Evolutionary conservation across 1,284 basidiomycete species (phyloP).

Genomic region (Melampsora allii-populina): DNA sequence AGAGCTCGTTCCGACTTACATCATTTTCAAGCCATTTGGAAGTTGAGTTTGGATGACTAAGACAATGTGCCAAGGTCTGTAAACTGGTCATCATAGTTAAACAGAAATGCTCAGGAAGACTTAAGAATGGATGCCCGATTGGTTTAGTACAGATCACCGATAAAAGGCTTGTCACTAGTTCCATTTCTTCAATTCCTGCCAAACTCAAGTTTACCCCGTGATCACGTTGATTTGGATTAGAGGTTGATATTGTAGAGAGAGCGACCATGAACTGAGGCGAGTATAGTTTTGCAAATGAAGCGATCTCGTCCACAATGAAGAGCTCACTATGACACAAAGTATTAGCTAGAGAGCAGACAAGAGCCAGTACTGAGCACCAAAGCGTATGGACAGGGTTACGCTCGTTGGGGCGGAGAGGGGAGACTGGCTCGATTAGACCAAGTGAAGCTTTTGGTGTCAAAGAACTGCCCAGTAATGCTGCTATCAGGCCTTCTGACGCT

Average conservation of each 20-base stretch:
- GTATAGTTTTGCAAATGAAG: constrained; percentile 40
- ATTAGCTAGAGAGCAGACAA: constrained; percentile 34
- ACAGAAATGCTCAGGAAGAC: constrained; percentile 23
- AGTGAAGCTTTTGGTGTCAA: constrained; percentile 31
- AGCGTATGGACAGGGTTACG: constrained; percentile 30
- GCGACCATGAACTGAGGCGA: constrained; percentile 33
- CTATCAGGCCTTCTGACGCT: constrained; percentile 41
- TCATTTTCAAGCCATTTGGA: constrained; percentile 43
- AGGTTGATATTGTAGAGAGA: constrained; percentile 14
- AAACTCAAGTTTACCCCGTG: constrained; percentile 23
- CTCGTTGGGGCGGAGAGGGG: constrained; percentile 20
- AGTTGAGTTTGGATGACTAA: constrained; percentile 40
- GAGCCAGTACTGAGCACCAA: constrained; percentile 42
- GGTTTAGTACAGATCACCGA: constrained; percentile 28
- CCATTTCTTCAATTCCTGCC: constrained; percentile 35
- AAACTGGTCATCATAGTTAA: constrained; percentile 20
- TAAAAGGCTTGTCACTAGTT: constrained; percentile 27
- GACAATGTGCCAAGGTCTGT: constrained; percentile 41
- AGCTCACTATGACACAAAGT: constrained; percentile 34
- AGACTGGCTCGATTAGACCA: constrained; percentile 33
- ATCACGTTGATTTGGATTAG: constrained; percentile 16
- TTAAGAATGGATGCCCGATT: constrained; percentile 24
- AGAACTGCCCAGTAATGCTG: constrained; percentile 36
- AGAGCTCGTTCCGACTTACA: background rate
- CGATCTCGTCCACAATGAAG: constrained; percentile 39